Evolutionary conservation across 1,139 yeast species (phyloP).

Genomic region (Hanseniaspora sp.): DNA sequence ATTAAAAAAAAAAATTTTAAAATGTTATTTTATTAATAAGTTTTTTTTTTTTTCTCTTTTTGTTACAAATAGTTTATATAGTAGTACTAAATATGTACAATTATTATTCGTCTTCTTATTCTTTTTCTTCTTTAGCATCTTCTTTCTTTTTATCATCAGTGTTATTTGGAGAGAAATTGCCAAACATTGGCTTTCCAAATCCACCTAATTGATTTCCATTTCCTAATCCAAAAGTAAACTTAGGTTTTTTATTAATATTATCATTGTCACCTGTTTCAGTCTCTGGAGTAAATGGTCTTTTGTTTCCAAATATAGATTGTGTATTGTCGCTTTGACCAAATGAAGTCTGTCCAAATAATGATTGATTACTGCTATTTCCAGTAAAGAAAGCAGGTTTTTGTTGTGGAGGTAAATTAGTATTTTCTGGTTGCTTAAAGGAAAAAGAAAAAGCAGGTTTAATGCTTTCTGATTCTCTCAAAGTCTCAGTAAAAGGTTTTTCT

Average conservation of each 20-base stretch:
- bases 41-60: not conserved
- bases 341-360: not conserved
- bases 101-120: not conserved
- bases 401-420: not conserved
- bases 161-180: not conserved
- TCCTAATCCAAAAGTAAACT: not conserved
- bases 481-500: not conserved
- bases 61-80: not conserved
- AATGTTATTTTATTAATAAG: too few relatives aligned
- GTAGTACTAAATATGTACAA: too few relatives aligned
- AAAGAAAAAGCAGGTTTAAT: not conserved
- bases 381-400: constrained; percentile 7
- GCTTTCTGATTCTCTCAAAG: constrained; percentile 3
- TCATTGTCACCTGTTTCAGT: not conserved
- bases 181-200: not conserved
- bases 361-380: not conserved
- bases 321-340: not conserved
- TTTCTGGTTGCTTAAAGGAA: not conserved
- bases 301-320: not conserved
- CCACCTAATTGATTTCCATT: not conserved
- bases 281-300: not conserved
- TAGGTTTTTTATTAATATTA: not conserved
- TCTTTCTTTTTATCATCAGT: not conserved
- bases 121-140: not conserved
- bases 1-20: too few relatives aligned